Base-by-base conservation (phyloP, 202 grass and related monocot species). In the Musa balbisiana region DNA sequence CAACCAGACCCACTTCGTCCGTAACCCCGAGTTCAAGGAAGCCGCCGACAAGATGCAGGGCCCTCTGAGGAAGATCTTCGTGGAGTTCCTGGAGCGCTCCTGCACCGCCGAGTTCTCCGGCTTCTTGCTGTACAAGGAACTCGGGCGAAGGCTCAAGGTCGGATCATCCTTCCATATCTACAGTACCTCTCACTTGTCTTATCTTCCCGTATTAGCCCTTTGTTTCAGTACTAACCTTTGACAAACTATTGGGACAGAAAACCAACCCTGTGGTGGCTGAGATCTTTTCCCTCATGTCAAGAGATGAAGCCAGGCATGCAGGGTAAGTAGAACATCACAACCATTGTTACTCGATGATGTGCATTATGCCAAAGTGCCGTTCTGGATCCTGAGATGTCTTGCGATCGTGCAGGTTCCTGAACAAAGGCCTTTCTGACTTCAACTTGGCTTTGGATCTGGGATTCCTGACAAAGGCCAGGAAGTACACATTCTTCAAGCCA, bases 401-500 rank as follows among this genome's bases (percentile, higher is more conserved):
- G 5, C 52, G 67, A 72, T 58, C 54, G 83, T 63, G 33, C 69
- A 98, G 95, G 51, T 98, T 98, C 82, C 79, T 94, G 85, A 98
- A 98, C 85, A 98, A 98, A 83, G 91, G 95, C 12, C 83, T 98
- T 0, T 92, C 91, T 22, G 91, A 98, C 74, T 98, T 98, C 85
- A 98, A 98, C 85, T 81, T 98, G 83, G 95, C 91, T 0, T 64
- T 98, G 69, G 94, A 98, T 78, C 80, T 98, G 9, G 95, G 89
- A 26, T 98, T 98, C 83, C 72, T 98, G 83, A 98, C 95, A 50
- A 98, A 98, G 84, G 95, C 95, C 56, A 84, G 95, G 86, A 98
- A 98, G 75, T 98, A 98, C 89, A 98, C 95, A 78, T 98, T 98
- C 81, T 98, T 98, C 87, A 98, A 98, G 77, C 95, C 95, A 12